Evolutionary conservation across 2,329 filamentous ascomycete species (phyloP).

Genomic region (Trichocomaceae sp.): DNA sequence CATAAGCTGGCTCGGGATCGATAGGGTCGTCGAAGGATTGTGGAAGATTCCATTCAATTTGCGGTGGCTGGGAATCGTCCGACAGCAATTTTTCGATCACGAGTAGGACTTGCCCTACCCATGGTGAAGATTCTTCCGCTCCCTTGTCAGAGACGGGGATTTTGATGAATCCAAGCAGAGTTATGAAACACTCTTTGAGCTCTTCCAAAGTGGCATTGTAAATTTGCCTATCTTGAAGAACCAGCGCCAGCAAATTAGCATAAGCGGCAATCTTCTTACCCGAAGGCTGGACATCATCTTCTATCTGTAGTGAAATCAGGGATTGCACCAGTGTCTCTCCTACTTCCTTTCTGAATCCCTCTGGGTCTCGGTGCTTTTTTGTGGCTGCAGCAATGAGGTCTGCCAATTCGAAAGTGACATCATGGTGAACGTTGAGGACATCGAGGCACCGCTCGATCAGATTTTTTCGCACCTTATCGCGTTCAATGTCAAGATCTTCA

Average conservation of each 20-base stretch:
- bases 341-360: slow-evolving; percentile 61
- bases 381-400: slow-evolving; percentile 75
- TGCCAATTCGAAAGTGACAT: slow-evolving; percentile 82
- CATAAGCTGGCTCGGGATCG: slow-evolving; percentile 47
- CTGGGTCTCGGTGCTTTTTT: slow-evolving; percentile 54
- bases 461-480: slow-evolving; percentile 64
- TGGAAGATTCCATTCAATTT: slow-evolving; percentile 63
- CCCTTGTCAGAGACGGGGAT: slow-evolving; percentile 54
- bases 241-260: slow-evolving; percentile 80
- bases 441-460: slow-evolving; percentile 87
- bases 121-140: slow-evolving; percentile 74
- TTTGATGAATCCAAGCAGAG: slow-evolving; percentile 73
- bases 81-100: slow-evolving; percentile 86
- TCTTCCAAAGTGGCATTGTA: slow-evolving; percentile 69
- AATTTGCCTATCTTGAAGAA: slow-evolving; percentile 76
- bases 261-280: slow-evolving; percentile 78
- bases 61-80: slow-evolving; percentile 74
- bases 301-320: slow-evolving; percentile 61
- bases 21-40: slow-evolving; percentile 38
- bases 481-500: slow-evolving; percentile 72
- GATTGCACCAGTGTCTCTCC: slow-evolving; percentile 78
- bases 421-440: slow-evolving; percentile 78
- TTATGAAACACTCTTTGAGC: slow-evolving; percentile 68
- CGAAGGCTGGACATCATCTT: slow-evolving; percentile 49
- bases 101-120: slow-evolving; percentile 84